Evolutionary conservation across 2,329 filamentous ascomycete species (phyloP).

Genomic region (Fusarium drepaniforme): DNA sequence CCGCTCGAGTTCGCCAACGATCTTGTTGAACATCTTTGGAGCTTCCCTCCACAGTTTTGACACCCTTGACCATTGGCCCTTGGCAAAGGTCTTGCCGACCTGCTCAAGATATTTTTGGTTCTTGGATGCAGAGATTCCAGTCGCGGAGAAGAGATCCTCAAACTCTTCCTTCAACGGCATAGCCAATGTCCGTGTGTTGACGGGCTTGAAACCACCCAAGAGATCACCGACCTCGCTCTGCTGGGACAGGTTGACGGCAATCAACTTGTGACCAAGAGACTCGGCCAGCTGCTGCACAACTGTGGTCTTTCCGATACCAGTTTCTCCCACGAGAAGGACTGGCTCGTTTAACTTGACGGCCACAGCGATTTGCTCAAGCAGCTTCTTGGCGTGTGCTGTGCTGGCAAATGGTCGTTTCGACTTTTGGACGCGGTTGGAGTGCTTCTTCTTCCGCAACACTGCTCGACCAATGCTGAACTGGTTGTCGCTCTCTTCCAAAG

Average conservation of each 20-base stretch:
- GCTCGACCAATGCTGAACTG: slow-evolving; percentile 76
- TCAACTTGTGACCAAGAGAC: slow-evolving; percentile 85
- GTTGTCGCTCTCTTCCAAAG: slow-evolving; percentile 70
- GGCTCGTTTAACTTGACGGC: slow-evolving; percentile 89
- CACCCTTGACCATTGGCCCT: slow-evolving; percentile 88
- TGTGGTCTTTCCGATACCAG: slow-evolving; percentile 97
- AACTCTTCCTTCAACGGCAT: slow-evolving; percentile 95
- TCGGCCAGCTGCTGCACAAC: slow-evolving; percentile 93
- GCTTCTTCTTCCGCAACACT: slow-evolving; percentile 68
- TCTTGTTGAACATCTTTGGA: slow-evolving; percentile 84
- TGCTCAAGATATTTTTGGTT: slow-evolving; percentile 89
- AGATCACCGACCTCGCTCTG: slow-evolving; percentile 98
- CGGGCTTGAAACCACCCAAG: slow-evolving; percentile 94
- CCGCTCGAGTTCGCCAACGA: slow-evolving; percentile 67
- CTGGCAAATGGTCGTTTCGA: slow-evolving; percentile 83
- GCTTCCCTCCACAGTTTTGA: slow-evolving; percentile 91
- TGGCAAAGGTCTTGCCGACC: slow-evolving; percentile 82
- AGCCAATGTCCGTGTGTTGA: slow-evolving; percentile 88
- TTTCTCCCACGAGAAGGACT: slow-evolving; percentile 95
- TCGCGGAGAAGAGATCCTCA: slow-evolving; percentile 86
- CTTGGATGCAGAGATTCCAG: slow-evolving; percentile 85
- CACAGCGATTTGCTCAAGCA: slow-evolving; percentile 90
- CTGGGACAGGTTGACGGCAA: slow-evolving; percentile 95
- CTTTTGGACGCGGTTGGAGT: slow-evolving; percentile 61
- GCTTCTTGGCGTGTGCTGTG: slow-evolving; percentile 84